Base-by-base conservation (phyloP, 2,329 filamentous ascomycete genomes). In the Cladosporium sp. region DNA sequence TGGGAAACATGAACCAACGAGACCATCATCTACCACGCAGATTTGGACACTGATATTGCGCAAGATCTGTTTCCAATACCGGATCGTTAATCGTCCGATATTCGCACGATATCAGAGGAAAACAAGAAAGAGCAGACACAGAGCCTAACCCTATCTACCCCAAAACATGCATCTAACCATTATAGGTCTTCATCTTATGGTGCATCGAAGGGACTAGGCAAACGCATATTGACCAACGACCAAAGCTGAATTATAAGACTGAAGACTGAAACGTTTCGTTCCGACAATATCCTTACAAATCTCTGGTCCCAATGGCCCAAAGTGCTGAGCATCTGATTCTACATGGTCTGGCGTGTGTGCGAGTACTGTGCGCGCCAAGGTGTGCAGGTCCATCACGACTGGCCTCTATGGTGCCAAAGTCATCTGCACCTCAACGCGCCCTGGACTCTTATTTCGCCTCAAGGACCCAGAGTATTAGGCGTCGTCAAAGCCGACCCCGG, bases 401-500 rank as follows among this genome's bases (percentile, higher is more conserved):
- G 8, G n/a, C 8, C 41, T 1, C n/a, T 8, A 6, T 44, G 8
- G 12, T 36, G n/a, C n/a, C 8, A 47, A 47, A 11, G 8, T 47
- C n/a, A 1, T 21, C n/a, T 21, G 8, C 41, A 18, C 36, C 18
- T 18, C 36, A 41, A 18, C 15, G 36, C 15, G 36, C 15, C 7
- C 14, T 41, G 15, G 14, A 41, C 36, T 30, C 1, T 1, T 8
- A 8, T 10, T 24, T 41, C 30, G 28, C 18, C 11, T 64, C 61
- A 64, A 26, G 51, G 47, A 10, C 32, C 34, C 36, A 64, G 32
- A 1, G 65, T 66, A 54, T 65, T 65, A 12, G 63, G 63, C 44
- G 63, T 65, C 26, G 57, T 38, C 34, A 64, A 32, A 32, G 44
- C 63, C 44, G 63, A 60, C 15, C 64, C 55, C 10, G 64, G 64